Percentiles rank a stretch among this genome's conserved stretches.
Evolutionary conservation across 2,329 filamentous ascomycete species (phyloP).

Genomic region (Achaetomium macrosporum): DNA sequence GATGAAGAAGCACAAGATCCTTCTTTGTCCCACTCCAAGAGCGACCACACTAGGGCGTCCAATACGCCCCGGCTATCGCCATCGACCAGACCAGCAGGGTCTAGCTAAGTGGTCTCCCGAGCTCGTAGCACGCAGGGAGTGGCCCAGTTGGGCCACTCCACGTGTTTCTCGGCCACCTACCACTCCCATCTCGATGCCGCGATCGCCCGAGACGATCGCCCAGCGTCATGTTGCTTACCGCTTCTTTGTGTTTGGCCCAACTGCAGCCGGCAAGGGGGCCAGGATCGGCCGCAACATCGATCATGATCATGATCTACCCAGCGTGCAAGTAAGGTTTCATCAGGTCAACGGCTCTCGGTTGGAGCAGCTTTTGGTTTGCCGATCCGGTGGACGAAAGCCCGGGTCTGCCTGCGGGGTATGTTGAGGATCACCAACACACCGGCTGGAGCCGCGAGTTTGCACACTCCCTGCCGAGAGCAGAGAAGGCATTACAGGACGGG

Average conservation of each 20-base stretch:
- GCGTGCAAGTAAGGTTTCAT: not conserved
- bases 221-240: slow-evolving; percentile 14
- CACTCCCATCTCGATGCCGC: slow-evolving; percentile 19
- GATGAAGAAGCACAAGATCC: not conserved
- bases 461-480: not conserved
- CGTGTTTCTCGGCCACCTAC: slow-evolving; percentile 18
- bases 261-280: not conserved
- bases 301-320: not conserved
- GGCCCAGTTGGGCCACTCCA: slow-evolving; percentile 21
- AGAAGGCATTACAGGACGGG: no score
- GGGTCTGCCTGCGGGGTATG: not conserved
- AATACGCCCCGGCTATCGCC: slow-evolving; percentile 1
- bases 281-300: slow-evolving; percentile 2
- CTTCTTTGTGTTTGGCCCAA: not conserved
- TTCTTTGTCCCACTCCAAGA: not conserved
- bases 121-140: not conserved
- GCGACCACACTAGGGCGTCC: not conserved
- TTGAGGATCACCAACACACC: not conserved
- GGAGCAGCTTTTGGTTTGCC: not conserved
- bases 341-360: not conserved
- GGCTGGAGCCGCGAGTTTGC: not conserved
- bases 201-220: slow-evolving; percentile 4
- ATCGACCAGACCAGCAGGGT: slow-evolving; percentile 12
- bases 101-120: slow-evolving; percentile 8
- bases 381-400: not conserved